phyloP scores from a whole-genome alignment of 352 stramenopile species.

The Pythium rishiriense region DNA sequence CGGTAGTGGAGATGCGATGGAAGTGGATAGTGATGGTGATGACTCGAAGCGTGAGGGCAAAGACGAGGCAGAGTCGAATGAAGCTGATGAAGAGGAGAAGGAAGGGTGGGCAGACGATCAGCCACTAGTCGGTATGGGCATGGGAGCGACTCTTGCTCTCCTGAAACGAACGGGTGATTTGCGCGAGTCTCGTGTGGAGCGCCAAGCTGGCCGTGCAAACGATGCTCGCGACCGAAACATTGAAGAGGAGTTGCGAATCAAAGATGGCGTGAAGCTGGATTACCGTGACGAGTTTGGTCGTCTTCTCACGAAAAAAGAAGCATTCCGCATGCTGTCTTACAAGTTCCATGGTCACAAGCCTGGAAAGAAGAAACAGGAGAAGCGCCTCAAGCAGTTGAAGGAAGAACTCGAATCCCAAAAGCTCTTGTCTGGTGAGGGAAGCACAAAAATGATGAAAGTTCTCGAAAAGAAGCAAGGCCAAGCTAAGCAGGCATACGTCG shows the following conservation, averaged over 20 bases:
- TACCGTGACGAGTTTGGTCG: slow-evolving; percentile 97
- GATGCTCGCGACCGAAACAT: slow-evolving; percentile 93
- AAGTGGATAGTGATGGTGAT: slow-evolving; percentile 38
- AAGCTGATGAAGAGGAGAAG: slow-evolving; percentile 43
- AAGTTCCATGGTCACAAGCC: slow-evolving; percentile 98
- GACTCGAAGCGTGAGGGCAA: slow-evolving; percentile 25
- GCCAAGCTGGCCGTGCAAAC: slow-evolving; percentile 93
- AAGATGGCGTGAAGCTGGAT: slow-evolving; percentile 92
- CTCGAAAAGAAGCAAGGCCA: slow-evolving; percentile 85
- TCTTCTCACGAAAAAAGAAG: slow-evolving; percentile 97
- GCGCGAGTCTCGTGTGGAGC: slow-evolving; percentile 80
- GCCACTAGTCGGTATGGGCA: slow-evolving; percentile 78
- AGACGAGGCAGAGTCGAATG: slow-evolving; percentile 26
- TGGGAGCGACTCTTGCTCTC: slow-evolving; percentile 92
- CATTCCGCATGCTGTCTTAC: slow-evolving; percentile 97
- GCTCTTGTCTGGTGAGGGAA: slow-evolving; percentile 69
- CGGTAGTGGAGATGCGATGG: slow-evolving; percentile 14
- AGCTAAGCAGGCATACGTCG: slow-evolving; percentile 80
- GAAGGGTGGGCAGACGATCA: slow-evolving; percentile 85
- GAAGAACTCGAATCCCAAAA: slow-evolving; percentile 80
- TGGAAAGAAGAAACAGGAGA: slow-evolving; percentile 98
- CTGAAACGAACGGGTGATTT: slow-evolving; percentile 94
- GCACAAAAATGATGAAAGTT: slow-evolving; percentile 83
- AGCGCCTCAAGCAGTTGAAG: slow-evolving; percentile 88
- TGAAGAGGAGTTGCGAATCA: slow-evolving; percentile 81